Evolutionary conservation across 345 rosid species (phyloP).

Genomic region (Mallotus nudiflorus): DNA sequence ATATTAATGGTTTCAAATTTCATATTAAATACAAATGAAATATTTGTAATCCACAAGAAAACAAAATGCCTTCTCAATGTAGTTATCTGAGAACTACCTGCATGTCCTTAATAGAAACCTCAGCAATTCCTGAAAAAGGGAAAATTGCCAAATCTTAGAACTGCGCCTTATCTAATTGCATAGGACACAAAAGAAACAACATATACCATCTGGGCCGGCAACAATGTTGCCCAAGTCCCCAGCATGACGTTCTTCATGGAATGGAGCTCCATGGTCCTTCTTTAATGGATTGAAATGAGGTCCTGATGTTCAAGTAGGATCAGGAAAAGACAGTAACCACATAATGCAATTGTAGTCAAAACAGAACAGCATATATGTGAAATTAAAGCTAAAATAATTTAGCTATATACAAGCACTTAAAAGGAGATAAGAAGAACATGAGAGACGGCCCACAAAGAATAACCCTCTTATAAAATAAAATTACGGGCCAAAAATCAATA

Average conservation of each 20-base stretch:
- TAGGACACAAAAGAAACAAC: background rate
- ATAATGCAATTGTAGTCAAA: background rate
- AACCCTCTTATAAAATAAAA: no score
- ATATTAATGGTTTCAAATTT: background rate
- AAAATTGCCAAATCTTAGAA: slow-evolving; percentile 11
- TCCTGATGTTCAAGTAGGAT: slow-evolving; percentile 40
- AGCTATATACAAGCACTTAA: background rate
- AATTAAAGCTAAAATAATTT: background rate
- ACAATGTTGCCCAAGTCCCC: slow-evolving; percentile 93
- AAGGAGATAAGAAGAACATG: background rate
- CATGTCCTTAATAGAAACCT: slow-evolving; percentile 62
- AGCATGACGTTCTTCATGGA: slow-evolving; percentile 75
- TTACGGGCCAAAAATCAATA: no score
- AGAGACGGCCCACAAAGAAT: background rate
- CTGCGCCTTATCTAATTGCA: background rate
- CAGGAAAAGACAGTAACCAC: background rate
- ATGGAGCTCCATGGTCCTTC: slow-evolving; percentile 78
- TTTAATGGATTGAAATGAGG: slow-evolving; percentile 94
- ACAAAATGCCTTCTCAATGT: background rate
- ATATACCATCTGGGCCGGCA: slow-evolving; percentile 72
- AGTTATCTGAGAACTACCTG: slow-evolving; percentile 42
- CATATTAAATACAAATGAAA: background rate
- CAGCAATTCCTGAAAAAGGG: slow-evolving; percentile 75
- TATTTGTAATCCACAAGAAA: background rate
- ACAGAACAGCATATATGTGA: background rate